A percentile compares a stretch with the other conserved stretches of the same genome.
Conservation (phyloP, 2,329 filamentous ascomycete genomes). For the Ophiostoma montium region DNA sequence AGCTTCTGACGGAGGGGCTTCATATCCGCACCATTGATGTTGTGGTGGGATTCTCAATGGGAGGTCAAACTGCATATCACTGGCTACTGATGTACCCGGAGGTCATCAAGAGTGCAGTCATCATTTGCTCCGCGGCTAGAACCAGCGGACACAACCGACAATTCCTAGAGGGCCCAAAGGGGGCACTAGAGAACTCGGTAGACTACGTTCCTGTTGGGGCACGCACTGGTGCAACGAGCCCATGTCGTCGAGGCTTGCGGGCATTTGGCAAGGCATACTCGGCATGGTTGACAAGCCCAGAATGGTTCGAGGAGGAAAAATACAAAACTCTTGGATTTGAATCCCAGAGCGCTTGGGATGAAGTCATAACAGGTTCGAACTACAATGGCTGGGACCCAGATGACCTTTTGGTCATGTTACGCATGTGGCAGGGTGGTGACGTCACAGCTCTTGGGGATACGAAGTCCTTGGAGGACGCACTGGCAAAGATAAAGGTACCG, state of each 20-base stretch:
- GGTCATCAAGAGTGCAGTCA: conserved; percentile 31
- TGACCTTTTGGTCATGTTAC: conserved; percentile 30
- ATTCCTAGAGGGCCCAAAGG: conserved; percentile 39
- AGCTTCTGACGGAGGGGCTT: conserved; percentile 25
- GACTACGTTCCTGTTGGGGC: conserved; percentile 27
- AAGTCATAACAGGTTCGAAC: conserved; percentile 64
- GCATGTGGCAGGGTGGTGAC: conserved; percentile 67
- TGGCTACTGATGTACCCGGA: conserved; percentile 34
- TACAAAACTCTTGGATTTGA: conserved; percentile 53
- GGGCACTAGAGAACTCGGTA: conserved; percentile 28
- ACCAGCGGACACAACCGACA: conserved; percentile 38
- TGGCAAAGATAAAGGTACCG: conserved; percentile 58
- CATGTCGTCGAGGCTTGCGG: conserved; percentile 35
- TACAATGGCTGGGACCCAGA: conserved; percentile 24
- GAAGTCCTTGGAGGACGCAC: conserved; percentile 48
- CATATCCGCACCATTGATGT: conserved; percentile 28
- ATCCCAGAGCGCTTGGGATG: conserved; percentile 59
- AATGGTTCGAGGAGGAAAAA: conserved; percentile 61
- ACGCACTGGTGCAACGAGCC: conserved; percentile 25
- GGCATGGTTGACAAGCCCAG: conserved; percentile 68
- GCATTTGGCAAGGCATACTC: conserved; percentile 65
- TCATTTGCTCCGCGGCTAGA: conserved; percentile 35
- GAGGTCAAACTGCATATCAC: conserved; percentile 38
- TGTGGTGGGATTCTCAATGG: conserved; percentile 43
- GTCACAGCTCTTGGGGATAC: conserved; percentile 53